Percentiles rank a stretch among this genome's conserved stretches.
phyloP scores from a whole-genome alignment of 805 yeast genomes.

The Myxozyma nipponensis region DNA sequence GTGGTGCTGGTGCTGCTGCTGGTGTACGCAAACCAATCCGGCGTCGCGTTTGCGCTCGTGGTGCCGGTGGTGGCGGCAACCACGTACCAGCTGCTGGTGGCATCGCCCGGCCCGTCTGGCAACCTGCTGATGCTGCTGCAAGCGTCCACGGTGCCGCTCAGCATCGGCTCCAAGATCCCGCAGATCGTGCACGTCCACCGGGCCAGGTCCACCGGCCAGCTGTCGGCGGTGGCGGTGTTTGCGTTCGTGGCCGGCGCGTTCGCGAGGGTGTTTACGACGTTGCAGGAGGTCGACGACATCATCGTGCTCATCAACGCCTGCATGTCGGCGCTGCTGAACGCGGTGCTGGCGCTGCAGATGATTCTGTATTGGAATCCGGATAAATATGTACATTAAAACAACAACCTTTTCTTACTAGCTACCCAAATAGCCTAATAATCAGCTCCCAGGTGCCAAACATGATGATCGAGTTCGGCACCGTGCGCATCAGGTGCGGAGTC shows the following conservation, averaged over 20 bases:
- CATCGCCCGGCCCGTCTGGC: conserved; percentile 30
- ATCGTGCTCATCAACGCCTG: conserved; percentile 37
- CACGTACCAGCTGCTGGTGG: conserved; percentile 23
- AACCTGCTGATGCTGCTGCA: conserved; percentile 31
- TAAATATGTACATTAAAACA: not conserved
- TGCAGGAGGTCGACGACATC: conserved; percentile 39
- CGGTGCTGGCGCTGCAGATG: conserved; percentile 39
- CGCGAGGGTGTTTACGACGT: conserved; percentile 42
- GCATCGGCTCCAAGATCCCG: conserved; percentile 41
- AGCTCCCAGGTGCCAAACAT: conserved; percentile 99
- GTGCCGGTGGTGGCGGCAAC: conserved; percentile 16
- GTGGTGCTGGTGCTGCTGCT: conserved; percentile 36
- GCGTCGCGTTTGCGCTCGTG: conserved; percentile 24
- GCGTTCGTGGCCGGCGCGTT: conserved; percentile 40
- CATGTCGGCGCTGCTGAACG: conserved; percentile 38
- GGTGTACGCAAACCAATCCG: conserved; percentile 28
- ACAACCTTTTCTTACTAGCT: not conserved
- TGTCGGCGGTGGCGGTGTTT: conserved; percentile 40
- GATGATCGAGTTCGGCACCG: conserved; percentile 95
- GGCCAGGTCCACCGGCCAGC: conserved; percentile 44
- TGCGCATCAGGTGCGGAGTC: conserved; percentile 93
- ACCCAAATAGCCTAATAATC: conserved; percentile 51
- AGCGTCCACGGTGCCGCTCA: conserved; percentile 39
- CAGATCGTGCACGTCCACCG: conserved; percentile 41
- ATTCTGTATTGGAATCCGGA: conserved; percentile 34